phyloP scores from a whole-genome alignment of 148 eudicot species.

The Drosera capensis region DNA sequence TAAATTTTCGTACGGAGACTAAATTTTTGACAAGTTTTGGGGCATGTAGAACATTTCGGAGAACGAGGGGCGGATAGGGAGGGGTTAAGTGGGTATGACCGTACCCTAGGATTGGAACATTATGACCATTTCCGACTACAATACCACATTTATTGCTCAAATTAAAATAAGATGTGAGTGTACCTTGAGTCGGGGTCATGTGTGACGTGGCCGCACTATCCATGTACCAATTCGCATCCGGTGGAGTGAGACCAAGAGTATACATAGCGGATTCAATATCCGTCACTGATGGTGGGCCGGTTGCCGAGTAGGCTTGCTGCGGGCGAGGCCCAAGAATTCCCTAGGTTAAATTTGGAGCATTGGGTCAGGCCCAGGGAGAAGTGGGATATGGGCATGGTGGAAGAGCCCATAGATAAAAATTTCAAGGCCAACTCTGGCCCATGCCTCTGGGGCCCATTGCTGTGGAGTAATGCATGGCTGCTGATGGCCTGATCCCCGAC shows the following conservation, averaged over 20 bases:
- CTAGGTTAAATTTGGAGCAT: too few species aligned
- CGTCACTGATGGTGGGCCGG: conserved; percentile 2
- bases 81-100: conserved; percentile 3
- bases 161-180: conserved; percentile 10
- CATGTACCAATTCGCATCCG: conserved; percentile 11
- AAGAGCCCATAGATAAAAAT: too few species aligned
- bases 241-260: conserved; percentile 5
- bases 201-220: too few species aligned
- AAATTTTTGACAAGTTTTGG: conserved; percentile 11
- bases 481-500: too few species aligned
- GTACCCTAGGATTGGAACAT: conserved; percentile 5
- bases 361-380: too few species aligned
- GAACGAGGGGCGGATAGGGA: not conserved
- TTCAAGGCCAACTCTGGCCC: too few species aligned
- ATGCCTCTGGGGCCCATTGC: too few species aligned
- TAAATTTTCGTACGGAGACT: conserved; percentile 5
- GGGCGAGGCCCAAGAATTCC: too few species aligned
- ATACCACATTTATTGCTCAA: conserved; percentile 4
- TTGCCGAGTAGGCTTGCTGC: too few species aligned
- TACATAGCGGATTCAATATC: conserved; percentile 3
- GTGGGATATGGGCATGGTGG: too few species aligned
- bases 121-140: conserved; percentile 10
- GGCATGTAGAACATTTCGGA: conserved; percentile 5
- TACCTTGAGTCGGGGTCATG: conserved; percentile 11
- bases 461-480: too few species aligned